These are phyloP conservation scores for Sporisorium exsertum DNA, from an alignment of 1,284 basidiomycete genomes.

Conservation along the genomic window DNA sequence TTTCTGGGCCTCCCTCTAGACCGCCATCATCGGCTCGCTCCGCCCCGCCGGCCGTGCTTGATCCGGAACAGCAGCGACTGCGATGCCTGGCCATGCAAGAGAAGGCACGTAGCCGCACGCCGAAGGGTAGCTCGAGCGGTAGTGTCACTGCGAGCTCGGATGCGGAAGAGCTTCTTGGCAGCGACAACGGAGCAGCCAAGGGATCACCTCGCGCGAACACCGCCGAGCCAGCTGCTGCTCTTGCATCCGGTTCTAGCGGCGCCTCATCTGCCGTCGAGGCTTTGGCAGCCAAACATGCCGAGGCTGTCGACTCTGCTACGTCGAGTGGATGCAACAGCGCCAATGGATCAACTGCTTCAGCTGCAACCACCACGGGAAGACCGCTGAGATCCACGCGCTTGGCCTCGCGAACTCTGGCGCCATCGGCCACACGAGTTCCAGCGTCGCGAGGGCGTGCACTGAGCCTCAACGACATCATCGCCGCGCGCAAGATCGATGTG, in stretches of 20 bases:
- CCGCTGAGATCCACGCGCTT: conserved; percentile 31
- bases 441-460: conserved; percentile 40
- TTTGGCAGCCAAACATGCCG: conserved; percentile 7
- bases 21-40: conserved; percentile 20
- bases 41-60: conserved; percentile 23
- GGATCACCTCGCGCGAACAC: conserved; percentile 7
- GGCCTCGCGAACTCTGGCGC: conserved; percentile 26
- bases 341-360: not conserved
- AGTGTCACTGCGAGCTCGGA: conserved; percentile 24
- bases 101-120: conserved; percentile 32
- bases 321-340: not conserved
- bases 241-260: not conserved
- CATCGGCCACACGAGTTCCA: conserved; percentile 34
- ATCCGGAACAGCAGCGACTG: conserved; percentile 42
- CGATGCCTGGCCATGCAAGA: conserved; percentile 53
- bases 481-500: conserved; percentile 47
- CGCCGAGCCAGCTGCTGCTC: conserved; percentile 1
- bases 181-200: conserved; percentile 3
- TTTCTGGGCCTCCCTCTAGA: conserved; percentile 3
- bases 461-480: conserved; percentile 50
- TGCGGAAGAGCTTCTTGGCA: conserved; percentile 16
- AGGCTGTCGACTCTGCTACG: conserved; percentile 5
- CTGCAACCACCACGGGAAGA: conserved; percentile 22
- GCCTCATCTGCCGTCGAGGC: conserved; percentile 8
- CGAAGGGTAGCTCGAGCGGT: conserved; percentile 15